Base-by-base conservation (phyloP, 164 flowering plant species). In the Protea cynaroides region DNA sequence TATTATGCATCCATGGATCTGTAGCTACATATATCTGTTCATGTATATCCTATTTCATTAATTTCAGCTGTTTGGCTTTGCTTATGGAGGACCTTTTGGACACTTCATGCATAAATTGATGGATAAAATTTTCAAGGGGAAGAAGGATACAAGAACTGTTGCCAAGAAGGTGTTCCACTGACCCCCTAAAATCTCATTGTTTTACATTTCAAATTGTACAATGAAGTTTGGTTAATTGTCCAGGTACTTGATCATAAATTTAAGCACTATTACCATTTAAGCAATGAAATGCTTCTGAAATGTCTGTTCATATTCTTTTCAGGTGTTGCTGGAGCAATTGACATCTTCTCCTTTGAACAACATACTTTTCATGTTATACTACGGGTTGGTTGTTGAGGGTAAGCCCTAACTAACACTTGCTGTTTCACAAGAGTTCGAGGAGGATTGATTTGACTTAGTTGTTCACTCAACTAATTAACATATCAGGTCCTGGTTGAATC, bases 61-160 rank as follows among this genome's bases (percentile, higher is more conserved):
- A 52, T 46, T 81, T 76, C 83, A 94, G 99, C 67, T 91, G 38
- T 79, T 86, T 73, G 99, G 97, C 10, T 71, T 76, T 65, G 88
- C 81, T 53, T 94, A 91, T 84, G 84, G 87, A 68, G 97, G 99
- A 70, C 99, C 97, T 34, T 81, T 89, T 66, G 96, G 97, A 43
- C 99, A 95, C 71, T 95, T 71, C 69, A 60, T 86, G 70, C 89
- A 95, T 65, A 71, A 74, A 63, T 37, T 84, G 56, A 76, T 92
- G 65, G 97, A 92, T 62, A 84, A 81, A 61, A 71, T 92, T 63
- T 95, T 95, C 83, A 88, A 89, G 70, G 99, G 97, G 63, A 91
- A 80, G 81, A 87, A 80, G 75, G 99, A 89, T 70, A 52, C 75
- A 0, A 80, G 72, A 69, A 86, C 99, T 8, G 89, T 91, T 6